A percentile compares a stretch with the other conserved stretches of the same genome.
Conservation (phyloP, 768 basidiomycete species). For the Glaciozyma antarctica region DNA sequence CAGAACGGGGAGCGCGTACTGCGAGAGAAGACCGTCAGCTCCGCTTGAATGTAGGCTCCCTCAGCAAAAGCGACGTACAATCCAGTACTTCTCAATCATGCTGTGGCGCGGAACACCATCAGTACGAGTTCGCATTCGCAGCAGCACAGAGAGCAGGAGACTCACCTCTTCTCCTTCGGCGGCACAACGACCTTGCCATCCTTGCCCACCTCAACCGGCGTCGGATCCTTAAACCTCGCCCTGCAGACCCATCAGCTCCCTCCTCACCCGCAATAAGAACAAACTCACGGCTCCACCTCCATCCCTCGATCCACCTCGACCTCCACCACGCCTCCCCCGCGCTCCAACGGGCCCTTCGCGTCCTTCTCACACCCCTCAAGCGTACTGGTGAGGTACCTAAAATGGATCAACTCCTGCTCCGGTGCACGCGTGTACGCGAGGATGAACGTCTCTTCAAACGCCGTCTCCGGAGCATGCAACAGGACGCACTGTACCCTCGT, state of each 20-base stretch:
- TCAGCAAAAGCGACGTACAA: background rate
- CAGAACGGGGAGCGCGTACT: conserved; percentile 1
- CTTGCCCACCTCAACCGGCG: conserved; percentile 13
- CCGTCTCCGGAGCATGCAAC: background rate
- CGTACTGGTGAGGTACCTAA: background rate
- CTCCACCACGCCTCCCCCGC: background rate
- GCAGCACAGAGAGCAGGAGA: background rate
- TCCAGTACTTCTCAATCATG: conserved; percentile 24
- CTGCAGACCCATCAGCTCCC: background rate
- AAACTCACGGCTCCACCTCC: background rate
- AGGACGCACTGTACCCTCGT: conserved; percentile 6
- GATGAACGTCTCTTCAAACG: conserved; percentile 6
- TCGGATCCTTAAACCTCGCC: background rate
- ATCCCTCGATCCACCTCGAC: background rate
- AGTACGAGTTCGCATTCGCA: background rate
- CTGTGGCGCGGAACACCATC: background rate
- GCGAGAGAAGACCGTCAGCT: background rate
- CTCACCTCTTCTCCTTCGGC: conserved; percentile 16
- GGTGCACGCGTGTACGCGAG: background rate
- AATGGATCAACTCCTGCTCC: background rate
- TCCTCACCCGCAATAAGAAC: no score
- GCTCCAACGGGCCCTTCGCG: background rate
- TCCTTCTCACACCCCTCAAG: background rate
- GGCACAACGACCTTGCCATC: conserved; percentile 24
- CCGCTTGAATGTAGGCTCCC: background rate